Conservation (phyloP, 2,329 filamentous ascomycete genomes). For the Fusarium tanahbumbuense region DNA sequence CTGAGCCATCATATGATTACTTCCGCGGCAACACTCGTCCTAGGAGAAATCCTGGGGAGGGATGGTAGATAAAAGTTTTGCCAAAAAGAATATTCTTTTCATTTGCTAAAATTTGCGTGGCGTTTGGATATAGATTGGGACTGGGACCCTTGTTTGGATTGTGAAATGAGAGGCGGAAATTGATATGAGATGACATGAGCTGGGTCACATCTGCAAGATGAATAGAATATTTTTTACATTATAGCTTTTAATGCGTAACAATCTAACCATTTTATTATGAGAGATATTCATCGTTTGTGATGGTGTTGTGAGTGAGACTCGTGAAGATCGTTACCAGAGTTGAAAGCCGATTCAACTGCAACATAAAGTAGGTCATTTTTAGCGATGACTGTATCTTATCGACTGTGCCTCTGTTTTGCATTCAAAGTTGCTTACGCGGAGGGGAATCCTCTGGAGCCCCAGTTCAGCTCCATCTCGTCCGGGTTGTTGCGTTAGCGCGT, state of each 20-base stretch:
- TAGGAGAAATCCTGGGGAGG: conserved; percentile 52
- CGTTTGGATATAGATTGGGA: conserved; percentile 50
- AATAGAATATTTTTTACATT: conserved; percentile 32
- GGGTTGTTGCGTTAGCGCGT: not conserved
- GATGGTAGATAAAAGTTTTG: conserved; percentile 49
- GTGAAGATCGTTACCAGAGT: not conserved
- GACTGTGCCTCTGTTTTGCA: conserved; percentile 3
- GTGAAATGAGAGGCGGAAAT: conserved; percentile 27
- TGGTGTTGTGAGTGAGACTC: not conserved
- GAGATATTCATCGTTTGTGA: not conserved
- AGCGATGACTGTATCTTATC: not conserved
- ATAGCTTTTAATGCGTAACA: conserved; percentile 39
- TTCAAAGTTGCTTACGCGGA: conserved; percentile 4
- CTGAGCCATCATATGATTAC: conserved; percentile 64
- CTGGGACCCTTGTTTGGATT: conserved; percentile 16
- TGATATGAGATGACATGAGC: conserved; percentile 28
- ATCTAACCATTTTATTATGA: conserved; percentile 9
- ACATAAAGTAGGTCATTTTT: not conserved
- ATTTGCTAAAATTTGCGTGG: conserved; percentile 43
- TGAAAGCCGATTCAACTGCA: not conserved
- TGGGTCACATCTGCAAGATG: conserved; percentile 21
- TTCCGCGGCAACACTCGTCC: conserved; percentile 58
- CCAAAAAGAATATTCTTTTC: conserved; percentile 13
- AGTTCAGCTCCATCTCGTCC: not conserved
- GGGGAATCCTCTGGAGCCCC: not conserved